Percentiles rank a stretch among this genome's conserved stretches.
These are phyloP conservation scores for Medicago truncatula DNA, from an alignment of 306 rosid species.

Conservation along the genomic window MtrunA17r5.0-ANR NC_053049.1:6933001-6933500, in stretches of 20 bases:
- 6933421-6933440: slow-evolving; percentile 66
- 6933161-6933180: background rate
- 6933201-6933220: background rate
- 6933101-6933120: slow-evolving; percentile 16
- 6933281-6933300: slow-evolving; percentile 15
- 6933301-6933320: slow-evolving; percentile 84
- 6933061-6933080: background rate
- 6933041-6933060: slow-evolving; percentile 2
- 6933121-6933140: too few species aligned
- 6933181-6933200: slow-evolving; percentile 45
- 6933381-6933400: slow-evolving; percentile 37
- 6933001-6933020: slow-evolving; percentile 25
- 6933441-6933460: slow-evolving; percentile 56
- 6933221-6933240: slow-evolving; percentile 15
- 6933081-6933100: background rate
- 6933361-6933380: slow-evolving; percentile 30
- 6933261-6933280: slow-evolving; percentile 18
- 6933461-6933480: slow-evolving; percentile 60
- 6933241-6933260: slow-evolving; percentile 39
- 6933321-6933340: slow-evolving; percentile 74
- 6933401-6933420: slow-evolving; percentile 63
- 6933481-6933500: slow-evolving; percentile 48
- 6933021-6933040: background rate
- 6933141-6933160: too few species aligned
- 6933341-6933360: slow-evolving; percentile 54